A percentile compares a stretch with the other conserved stretches of the same genome.
These are phyloP conservation scores for Avena sativa DNA, from an alignment of 176 grass and related monocot genomes.

Conservation along the genomic window DNA sequence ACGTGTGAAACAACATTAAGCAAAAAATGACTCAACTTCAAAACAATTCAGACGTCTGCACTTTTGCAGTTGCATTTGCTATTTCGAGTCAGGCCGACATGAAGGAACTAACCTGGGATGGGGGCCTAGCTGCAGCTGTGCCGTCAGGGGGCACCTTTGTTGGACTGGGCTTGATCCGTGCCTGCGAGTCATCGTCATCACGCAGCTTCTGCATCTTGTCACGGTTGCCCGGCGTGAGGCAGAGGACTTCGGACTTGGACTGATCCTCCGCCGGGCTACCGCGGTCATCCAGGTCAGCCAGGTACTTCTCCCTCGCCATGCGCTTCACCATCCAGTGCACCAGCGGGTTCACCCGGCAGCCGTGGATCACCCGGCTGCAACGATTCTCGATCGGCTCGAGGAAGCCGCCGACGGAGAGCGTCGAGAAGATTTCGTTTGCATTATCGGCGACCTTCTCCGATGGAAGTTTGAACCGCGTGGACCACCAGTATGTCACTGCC, in stretches of 20 bases:
- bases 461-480: background rate
- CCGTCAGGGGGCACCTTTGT: background rate
- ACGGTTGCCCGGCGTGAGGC: conserved; percentile 38
- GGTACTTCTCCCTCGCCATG: background rate
- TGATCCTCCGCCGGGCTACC: background rate
- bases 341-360: conserved; percentile 56
- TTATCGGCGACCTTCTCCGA: background rate
- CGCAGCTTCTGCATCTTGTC: background rate
- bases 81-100: too few species aligned
- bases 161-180: background rate
- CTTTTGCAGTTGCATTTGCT: too few species aligned
- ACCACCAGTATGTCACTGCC: conserved; percentile 57
- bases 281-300: background rate
- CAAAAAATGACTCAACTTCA: too few species aligned
- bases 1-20: too few species aligned
- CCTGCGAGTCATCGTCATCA: background rate
- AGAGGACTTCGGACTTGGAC: conserved; percentile 24
- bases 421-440: background rate
- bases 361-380: conserved; percentile 46
- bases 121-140: too few species aligned
- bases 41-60: too few species aligned
- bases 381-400: conserved; percentile 46
- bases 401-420: conserved; percentile 33
- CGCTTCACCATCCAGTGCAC: conserved; percentile 66
- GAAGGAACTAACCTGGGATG: background rate